Percentiles rank a stretch among this genome's conserved stretches.
phyloP scores from a whole-genome alignment of 768 basidiomycete species.

The Kwoniella mangroviensis region DNA sequence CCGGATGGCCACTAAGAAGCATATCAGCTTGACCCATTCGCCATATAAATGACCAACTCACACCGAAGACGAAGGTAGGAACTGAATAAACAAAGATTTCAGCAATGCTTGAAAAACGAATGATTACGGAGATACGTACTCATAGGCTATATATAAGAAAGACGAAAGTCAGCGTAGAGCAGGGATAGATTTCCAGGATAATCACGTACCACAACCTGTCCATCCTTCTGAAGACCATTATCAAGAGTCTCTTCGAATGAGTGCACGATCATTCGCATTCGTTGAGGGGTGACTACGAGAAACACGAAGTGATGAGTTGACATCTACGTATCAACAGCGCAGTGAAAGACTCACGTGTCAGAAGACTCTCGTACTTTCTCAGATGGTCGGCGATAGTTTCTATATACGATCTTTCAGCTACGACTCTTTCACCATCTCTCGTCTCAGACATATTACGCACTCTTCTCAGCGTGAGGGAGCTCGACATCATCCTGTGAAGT shows the following conservation, averaged over 20 bases:
- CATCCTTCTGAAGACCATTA: slow-evolving; percentile 76
- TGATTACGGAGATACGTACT: slow-evolving; percentile 34
- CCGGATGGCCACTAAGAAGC: slow-evolving; percentile 75
- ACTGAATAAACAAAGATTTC: slow-evolving; percentile 67
- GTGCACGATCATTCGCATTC: slow-evolving; percentile 80
- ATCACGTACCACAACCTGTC: slow-evolving; percentile 81
- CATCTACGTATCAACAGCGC: background rate
- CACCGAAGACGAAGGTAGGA: slow-evolving; percentile 86
- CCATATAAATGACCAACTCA: slow-evolving; percentile 26
- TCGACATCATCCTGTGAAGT: slow-evolving; percentile 62
- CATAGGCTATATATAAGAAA: slow-evolving; percentile 43
- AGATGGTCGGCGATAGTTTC: slow-evolving; percentile 90
- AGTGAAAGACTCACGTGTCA: slow-evolving; percentile 59
- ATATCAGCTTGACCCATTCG: background rate
- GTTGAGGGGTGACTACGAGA: slow-evolving; percentile 45
- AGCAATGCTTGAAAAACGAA: background rate
- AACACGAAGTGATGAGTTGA: slow-evolving; percentile 57
- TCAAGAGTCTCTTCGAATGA: slow-evolving; percentile 93
- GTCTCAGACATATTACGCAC: slow-evolving; percentile 54
- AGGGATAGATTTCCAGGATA: slow-evolving; percentile 16
- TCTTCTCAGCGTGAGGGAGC: slow-evolving; percentile 92
- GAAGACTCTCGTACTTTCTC: slow-evolving; percentile 85
- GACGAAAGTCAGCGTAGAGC: slow-evolving; percentile 5
- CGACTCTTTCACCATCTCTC: background rate
- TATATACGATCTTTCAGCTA: slow-evolving; percentile 12